Evolutionary conservation across 306 rosid species (phyloP), one percentile per base, ranked within the genome.

Genomic region (Canavalia ensiformis): DNA sequence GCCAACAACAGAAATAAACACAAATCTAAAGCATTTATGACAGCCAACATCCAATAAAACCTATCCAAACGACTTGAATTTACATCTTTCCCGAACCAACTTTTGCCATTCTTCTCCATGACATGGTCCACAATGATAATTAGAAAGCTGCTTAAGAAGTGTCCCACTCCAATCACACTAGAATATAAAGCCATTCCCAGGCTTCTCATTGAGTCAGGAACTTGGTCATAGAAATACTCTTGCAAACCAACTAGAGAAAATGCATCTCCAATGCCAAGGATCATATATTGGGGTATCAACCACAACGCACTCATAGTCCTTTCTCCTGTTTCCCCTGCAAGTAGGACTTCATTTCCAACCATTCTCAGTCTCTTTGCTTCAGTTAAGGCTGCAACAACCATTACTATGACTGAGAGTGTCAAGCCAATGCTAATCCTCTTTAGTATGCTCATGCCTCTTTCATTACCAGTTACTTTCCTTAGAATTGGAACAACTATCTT

Each of bases 161-260:
- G 84, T 42, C 88, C 90, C 8, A 33, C 42, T 18, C 88, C 92
- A 62, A 89, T 37, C 80, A 84, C 85, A 68, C 92, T 84, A 11
- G 86, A 86, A 76, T 45, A 89, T 5, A 89, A 41, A 42, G 88
- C 88, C 81, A 88, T 69, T 47, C 91, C 91, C 18, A 86, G 6
- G 74, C 91, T 88, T 65, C 91, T 84, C 89, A 86, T 84, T 1
- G 89, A 81, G 65, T 86, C 89, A 37, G 88, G 89, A 49, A 88
- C 89, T 64, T 88, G 82, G 46, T 84, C 89, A 50, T 84, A 88
- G 84, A 88, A 88, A 72, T 69, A 82, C 70, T 88, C 88, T 55
- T 84, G 89, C 83, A 86, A 51, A 18, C 89, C 91, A 62, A 81
- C 74, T 29, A 86, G 47, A 3, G 84, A 72, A 68, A 89, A 86